Conservation (phyloP, 163 green algal species). For the Scenedesmus sp. region DNA sequence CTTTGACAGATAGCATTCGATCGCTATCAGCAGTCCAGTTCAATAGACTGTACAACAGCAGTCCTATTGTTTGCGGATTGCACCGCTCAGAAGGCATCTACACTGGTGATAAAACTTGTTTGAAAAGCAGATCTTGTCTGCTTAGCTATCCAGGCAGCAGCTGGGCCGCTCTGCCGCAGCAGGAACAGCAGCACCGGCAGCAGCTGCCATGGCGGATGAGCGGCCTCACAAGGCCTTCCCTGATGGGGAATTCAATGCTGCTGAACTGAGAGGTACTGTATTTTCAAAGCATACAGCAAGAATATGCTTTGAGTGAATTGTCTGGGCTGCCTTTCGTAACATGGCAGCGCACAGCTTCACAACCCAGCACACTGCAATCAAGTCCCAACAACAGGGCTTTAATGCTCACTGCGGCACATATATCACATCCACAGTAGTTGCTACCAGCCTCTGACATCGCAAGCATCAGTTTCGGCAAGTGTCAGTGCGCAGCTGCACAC, state of each 20-base stretch:
- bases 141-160: background rate
- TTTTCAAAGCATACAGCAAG: background rate
- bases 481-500: background rate
- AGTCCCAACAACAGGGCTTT: no score
- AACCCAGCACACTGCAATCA: background rate
- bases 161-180: slow-evolving; percentile 1
- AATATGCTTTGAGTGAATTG: no score
- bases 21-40: background rate
- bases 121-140: no score
- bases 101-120: no score
- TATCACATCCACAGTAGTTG: no score
- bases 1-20: background rate
- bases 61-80: background rate
- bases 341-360: no score
- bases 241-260: slow-evolving; percentile 38
- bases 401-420: no score
- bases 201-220: slow-evolving; percentile 17
- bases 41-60: background rate
- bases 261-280: slow-evolving; percentile 18
- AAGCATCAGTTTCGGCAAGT: background rate
- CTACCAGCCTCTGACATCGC: background rate
- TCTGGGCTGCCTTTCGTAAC: no score
- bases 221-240: slow-evolving; percentile 30
- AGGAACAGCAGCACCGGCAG: background rate
- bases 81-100: background rate